Base-by-base conservation (phyloP, 768 basidiomycete genomes). In the Boletus subparvulus region DNA sequence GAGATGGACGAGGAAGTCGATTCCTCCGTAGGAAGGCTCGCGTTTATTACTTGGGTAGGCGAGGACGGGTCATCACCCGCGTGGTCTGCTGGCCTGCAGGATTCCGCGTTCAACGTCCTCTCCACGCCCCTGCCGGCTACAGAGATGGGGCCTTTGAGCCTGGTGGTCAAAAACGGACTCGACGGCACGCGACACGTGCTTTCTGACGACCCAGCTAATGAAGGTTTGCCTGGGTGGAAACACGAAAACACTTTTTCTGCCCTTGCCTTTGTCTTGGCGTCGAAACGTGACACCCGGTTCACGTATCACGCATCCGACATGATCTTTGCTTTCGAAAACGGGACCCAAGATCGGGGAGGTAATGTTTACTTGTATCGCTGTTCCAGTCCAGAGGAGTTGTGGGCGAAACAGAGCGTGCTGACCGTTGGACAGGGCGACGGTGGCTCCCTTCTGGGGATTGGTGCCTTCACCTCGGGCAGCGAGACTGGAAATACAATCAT, bases 1-100 rank as follows among this genome's bases (percentile, higher is more conserved):
- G 96, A 98, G 74, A 80, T 91, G 71, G 96, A 98, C 69, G 90
- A 93, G 47, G 94, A 96, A 54, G 86, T 92, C 6, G 94, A 94
- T 65, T 75, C 82, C 7, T 78, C 82, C 4, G 81, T 91, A 6
- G 96, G 95, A 2, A 76, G 85, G 60, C 73, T 73, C 47, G 81
- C 81, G 28, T 80, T 78, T 46, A 65, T 90, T 16, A 90, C 88
- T 3, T 92, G 88, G 85, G 79, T 95, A 12, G 72, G 67, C 16
- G 74, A 70, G 36, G 77, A 82, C 56, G 86, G 84, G 14, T 62
- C 71, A 14, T 65, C 70, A 16, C 81, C 82, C 0, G 46, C 70
- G 26, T 83, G 79, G 81, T 74, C 67, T 32, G 67, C 66, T 50
- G 65, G 68, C 37, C 69, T 65, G 47, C 75, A 66, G 44, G 67